Percentiles rank a stretch among this genome's conserved stretches.
These are phyloP conservation scores for Symbiotaphrina buchneri DNA, from an alignment of 495 filamentous ascomycete species.

Conservation along the genomic window DNA sequence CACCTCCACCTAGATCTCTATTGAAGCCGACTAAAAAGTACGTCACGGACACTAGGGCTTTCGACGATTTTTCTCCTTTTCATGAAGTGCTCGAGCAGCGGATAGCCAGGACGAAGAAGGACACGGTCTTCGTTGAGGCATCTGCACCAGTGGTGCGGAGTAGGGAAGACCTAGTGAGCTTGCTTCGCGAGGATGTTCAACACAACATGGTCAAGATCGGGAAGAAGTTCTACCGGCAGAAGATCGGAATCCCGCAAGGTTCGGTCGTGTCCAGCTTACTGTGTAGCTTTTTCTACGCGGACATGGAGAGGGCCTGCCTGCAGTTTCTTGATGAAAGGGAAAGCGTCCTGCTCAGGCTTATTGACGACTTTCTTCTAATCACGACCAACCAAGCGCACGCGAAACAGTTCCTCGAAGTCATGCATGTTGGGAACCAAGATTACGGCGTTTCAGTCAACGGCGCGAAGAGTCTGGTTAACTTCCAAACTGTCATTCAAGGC, in stretches of 20 bases:
- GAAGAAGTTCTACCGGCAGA: constrained; percentile 76
- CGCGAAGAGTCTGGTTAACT: constrained; percentile 70
- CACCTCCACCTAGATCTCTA: constrained; percentile 14
- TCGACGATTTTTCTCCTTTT: constrained; percentile 27
- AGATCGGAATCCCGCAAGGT: constrained; percentile 77
- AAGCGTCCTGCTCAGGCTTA: constrained; percentile 52
- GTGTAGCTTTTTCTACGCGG: constrained; percentile 87
- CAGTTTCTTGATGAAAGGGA: constrained; percentile 35
- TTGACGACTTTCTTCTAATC: constrained; percentile 85
- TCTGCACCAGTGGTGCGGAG: constrained; percentile 24
- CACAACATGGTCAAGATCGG: constrained; percentile 75
- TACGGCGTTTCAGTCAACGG: constrained; percentile 66
- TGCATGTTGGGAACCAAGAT: constrained; percentile 53
- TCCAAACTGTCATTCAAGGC: constrained; percentile 37
- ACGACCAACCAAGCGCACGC: constrained; percentile 44
- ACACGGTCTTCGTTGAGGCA: constrained; percentile 57
- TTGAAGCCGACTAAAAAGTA: constrained; percentile 45
- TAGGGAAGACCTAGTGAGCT: constrained; percentile 33
- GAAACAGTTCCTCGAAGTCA: constrained; percentile 43
- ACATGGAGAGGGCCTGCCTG: constrained; percentile 49
- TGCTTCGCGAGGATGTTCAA: constrained; percentile 56
- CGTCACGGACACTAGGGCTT: constrained; percentile 30
- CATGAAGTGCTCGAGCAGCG: constrained; percentile 26
- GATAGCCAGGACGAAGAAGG: constrained; percentile 21
- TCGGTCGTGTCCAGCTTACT: constrained; percentile 67